Evolutionary conservation across 768 basidiomycete genomes (phyloP), one percentile per base, ranked within the genome.

Genomic region (Tricholoma bakamatsutake): DNA sequence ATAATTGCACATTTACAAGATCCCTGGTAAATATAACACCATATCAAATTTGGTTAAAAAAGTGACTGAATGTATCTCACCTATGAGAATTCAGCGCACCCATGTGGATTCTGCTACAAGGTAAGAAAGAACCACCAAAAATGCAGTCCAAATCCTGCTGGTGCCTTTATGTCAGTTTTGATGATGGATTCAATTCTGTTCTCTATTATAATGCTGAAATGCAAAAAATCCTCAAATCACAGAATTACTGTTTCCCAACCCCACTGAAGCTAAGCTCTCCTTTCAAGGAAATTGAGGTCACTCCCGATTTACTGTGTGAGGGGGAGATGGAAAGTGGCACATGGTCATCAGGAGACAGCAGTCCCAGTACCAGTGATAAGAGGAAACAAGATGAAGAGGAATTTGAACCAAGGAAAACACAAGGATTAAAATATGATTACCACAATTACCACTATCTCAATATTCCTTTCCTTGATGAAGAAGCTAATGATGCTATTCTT

Each of bases 1-100:
- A 37, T 4, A 52, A 52, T 17, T 35, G 37, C 1, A 5, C 51
- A 17, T 52, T 31, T 24, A 52, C 31, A n/a, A 52, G 18, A 37
- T n/a, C 34, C 6, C 15, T 52, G 12, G 47, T 10, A 7, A n/a
- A n/a, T n/a, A n/a, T n/a, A n/a, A n/a, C n/a, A n/a, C n/a, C 67
- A 2, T 64, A 58, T 46, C 65, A 69, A 51, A 54, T 48, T 8
- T 62, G 59, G 53, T 13, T 42, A 21, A 43, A 54, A 2, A n/a
- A 47, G 15, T 62, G 59, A 53, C 66, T 67, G 0, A 28, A 49
- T 12, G 27, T 49, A 7, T 5, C 21, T 15, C 21, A 49, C 47
- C 12, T 49, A n/a, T 2, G 12, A n/a, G 63, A 64, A 47, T 66
- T 69, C 52, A 66, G 67, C 21, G 3, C 3, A 3, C 21, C 21